Conservation (phyloP, 495 filamentous ascomycete species). For the Aspergillus conjunctus region DNA sequence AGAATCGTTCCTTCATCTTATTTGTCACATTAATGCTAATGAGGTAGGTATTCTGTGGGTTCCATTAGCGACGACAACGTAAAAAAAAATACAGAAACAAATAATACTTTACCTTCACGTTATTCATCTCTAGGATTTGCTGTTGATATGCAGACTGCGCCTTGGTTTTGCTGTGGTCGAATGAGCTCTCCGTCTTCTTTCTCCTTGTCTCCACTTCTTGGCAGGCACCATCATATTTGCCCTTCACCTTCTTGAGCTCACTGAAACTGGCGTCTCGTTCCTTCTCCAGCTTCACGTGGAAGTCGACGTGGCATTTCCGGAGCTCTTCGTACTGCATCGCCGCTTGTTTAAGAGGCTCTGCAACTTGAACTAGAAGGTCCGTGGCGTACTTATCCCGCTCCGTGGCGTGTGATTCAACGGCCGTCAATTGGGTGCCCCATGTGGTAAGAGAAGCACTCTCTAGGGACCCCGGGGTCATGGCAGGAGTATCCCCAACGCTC, state of each 20-base stretch:
- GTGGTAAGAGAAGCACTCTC: conserved; percentile 96
- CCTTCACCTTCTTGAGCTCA: conserved; percentile 88
- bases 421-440: conserved; percentile 90
- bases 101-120: conserved; percentile 68
- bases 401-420: conserved; percentile 81
- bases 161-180: conserved; percentile 81
- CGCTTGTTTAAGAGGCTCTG: conserved; percentile 77
- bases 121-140: conserved; percentile 90
- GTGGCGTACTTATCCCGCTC: conserved; percentile 84
- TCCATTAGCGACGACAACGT: conserved; percentile 22
- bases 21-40: conserved; percentile 95
- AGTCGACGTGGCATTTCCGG: conserved; percentile 87
- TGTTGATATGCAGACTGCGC: conserved; percentile 88
- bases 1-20: conserved; percentile 94
- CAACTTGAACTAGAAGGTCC: conserved; percentile 74
- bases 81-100: conserved; percentile 9
- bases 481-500: conserved; percentile 92
- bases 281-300: conserved; percentile 82
- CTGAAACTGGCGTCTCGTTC: conserved; percentile 81
- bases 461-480: conserved; percentile 90
- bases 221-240: conserved; percentile 88
- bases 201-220: conserved; percentile 93
- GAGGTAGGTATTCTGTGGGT: conserved; percentile 82
- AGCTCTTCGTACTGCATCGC: conserved; percentile 82
- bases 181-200: conserved; percentile 89